Percentiles rank a stretch among this genome's conserved stretches.
phyloP scores from a whole-genome alignment of 2,329 filamentous ascomycete genomes.

The Cladophialophora carrionii region DNA sequence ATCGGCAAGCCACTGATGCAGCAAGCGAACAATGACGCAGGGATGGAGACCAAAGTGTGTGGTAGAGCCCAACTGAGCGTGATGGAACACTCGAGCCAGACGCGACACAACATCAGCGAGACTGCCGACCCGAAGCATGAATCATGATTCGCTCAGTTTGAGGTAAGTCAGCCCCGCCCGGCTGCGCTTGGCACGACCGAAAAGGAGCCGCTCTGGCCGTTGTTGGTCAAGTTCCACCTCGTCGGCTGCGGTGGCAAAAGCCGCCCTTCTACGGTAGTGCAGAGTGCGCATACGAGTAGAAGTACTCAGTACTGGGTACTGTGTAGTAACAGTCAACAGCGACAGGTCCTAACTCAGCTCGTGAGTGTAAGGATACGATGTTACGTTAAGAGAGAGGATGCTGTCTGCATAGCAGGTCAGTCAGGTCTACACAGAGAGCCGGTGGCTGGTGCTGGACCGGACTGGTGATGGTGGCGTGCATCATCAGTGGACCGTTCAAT shows the following conservation, averaged over 20 bases:
- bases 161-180: constrained; percentile 7
- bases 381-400: background rate
- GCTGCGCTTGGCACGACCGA: background rate
- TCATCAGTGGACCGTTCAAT: background rate
- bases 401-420: background rate
- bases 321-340: constrained; percentile 6
- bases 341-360: background rate
- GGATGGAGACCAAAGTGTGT: constrained; percentile 5
- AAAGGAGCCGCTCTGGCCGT: background rate
- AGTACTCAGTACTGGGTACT: too few species aligned
- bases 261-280: too few species aligned
- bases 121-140: constrained; percentile 1
- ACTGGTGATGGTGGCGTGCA: constrained; percentile 10
- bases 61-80: background rate
- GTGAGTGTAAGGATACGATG: background rate
- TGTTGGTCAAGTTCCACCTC: constrained; percentile 23
- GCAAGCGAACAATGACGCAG: constrained; percentile 18
- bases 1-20: constrained; percentile 22
- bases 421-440: background rate
- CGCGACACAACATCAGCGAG: background rate
- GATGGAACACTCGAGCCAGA: constrained; percentile 8
- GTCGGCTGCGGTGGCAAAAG: constrained; percentile 9
- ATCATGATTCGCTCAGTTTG: constrained; percentile 26
- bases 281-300: too few species aligned
- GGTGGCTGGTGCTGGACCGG: background rate